These are phyloP conservation scores for Aspergillus viridinutans DNA, from an alignment of 2,329 filamentous ascomycete species.

Conservation along the genomic window DNA sequence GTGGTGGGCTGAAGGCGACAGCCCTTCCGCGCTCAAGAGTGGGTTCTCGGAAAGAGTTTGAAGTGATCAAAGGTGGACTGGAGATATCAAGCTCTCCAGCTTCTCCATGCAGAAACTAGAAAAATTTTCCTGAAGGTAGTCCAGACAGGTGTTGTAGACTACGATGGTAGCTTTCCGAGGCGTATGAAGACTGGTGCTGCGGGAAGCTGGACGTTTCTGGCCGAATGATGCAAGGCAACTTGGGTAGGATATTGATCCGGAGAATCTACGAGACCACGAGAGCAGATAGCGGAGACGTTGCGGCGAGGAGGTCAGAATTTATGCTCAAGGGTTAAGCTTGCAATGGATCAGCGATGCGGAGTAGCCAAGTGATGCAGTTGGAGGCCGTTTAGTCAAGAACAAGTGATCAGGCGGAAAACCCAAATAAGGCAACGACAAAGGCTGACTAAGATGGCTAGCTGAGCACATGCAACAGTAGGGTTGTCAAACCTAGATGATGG, in stretches of 20 bases:
- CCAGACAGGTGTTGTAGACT: slow-evolving; percentile 4
- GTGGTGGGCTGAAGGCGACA: slow-evolving; percentile 72
- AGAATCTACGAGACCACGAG: slow-evolving; percentile 3
- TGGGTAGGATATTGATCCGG: background rate
- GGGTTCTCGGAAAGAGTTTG: background rate
- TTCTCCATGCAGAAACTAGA: background rate
- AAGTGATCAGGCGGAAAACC: slow-evolving; percentile 12
- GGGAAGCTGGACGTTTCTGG: background rate
- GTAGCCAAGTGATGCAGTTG: slow-evolving; percentile 5
- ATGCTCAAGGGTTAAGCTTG: slow-evolving; percentile 17
- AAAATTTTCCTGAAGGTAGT: background rate
- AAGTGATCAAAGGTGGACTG: background rate
- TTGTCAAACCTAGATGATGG: background rate
- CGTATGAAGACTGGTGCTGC: background rate
- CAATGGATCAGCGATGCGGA: slow-evolving; percentile 14
- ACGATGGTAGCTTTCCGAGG: slow-evolving; percentile 1
- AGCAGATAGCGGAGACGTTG: slow-evolving; percentile 12
- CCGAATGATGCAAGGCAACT: background rate
- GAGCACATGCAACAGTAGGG: background rate
- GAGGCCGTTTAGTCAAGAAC: slow-evolving; percentile 9
- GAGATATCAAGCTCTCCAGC: background rate
- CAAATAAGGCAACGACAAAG: slow-evolving; percentile 2
- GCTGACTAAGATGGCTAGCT: background rate
- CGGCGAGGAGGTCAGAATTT: background rate
- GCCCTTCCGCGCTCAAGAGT: slow-evolving; percentile 44